Percentiles rank a stretch among this genome's conserved stretches.
These are phyloP conservation scores for Trichoderma atroviride DNA, from an alignment of 2,329 filamentous ascomycete species.

Conservation along the genomic window DNA sequence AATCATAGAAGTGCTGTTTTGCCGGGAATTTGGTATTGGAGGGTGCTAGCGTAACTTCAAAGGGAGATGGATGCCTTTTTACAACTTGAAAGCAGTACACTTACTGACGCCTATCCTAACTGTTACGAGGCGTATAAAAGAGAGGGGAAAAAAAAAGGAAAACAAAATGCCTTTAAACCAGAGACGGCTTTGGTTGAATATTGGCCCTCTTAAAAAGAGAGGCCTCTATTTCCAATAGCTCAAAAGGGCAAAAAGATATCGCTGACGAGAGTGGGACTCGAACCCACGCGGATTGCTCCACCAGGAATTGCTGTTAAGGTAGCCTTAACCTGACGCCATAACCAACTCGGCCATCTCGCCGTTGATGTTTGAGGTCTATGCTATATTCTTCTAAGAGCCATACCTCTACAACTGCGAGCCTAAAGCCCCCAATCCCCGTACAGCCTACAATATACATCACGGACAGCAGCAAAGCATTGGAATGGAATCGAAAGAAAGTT, in stretches of 20 bases:
- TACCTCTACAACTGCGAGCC: too few relatives aligned
- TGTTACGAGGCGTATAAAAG: background rate
- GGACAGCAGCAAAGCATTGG: background rate
- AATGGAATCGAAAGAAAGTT: background rate
- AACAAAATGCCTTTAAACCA: background rate
- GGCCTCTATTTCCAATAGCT: background rate
- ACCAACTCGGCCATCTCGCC: conserved; percentile 29
- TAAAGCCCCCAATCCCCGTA: background rate
- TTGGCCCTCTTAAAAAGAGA: too few relatives aligned
- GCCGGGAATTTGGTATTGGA: too few relatives aligned
- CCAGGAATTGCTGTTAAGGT: conserved; percentile 30
- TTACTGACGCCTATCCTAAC: background rate
- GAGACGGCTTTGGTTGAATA: background rate
- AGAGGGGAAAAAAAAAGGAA: background rate
- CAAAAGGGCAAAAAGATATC: conserved; percentile 1
- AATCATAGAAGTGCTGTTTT: too few relatives aligned
- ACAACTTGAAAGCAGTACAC: background rate
- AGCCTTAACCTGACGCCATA: conserved; percentile 29
- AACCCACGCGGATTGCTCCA: conserved; percentile 30
- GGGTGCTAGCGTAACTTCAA: too few relatives aligned
- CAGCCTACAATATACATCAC: background rate
- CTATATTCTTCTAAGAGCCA: background rate
- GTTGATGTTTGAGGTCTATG: too few relatives aligned
- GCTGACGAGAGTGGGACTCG: conserved; percentile 29
- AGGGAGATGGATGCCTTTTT: too few relatives aligned